Conservation (phyloP, 805 yeast genomes). For the Cyberlindnera mrakii region DNA sequence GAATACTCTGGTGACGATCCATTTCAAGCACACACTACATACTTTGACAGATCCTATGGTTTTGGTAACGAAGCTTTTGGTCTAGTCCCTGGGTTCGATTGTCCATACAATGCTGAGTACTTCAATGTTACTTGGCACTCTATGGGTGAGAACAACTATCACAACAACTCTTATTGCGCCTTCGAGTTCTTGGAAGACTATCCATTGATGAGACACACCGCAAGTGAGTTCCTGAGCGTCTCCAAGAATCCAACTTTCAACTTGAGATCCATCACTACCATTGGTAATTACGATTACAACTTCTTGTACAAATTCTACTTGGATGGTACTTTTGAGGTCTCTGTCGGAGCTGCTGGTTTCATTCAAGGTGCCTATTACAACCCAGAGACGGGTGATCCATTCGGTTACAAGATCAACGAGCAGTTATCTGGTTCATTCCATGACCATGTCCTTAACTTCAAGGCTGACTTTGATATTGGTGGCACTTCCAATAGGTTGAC, state of each 20-base stretch:
- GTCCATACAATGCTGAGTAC: slow-evolving; percentile 25
- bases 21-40: slow-evolving; percentile 23
- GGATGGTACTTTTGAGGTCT: slow-evolving; percentile 25
- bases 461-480: slow-evolving; percentile 25
- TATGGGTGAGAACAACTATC: slow-evolving; percentile 18
- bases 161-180: slow-evolving; percentile 24
- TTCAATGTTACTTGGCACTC: slow-evolving; percentile 25
- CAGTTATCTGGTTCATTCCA: slow-evolving; percentile 26
- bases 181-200: slow-evolving; percentile 20
- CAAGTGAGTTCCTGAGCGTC: slow-evolving; percentile 14
- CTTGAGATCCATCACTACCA: slow-evolving; percentile 21
- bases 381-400: slow-evolving; percentile 13
- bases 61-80: slow-evolving; percentile 27
- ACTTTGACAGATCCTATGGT: slow-evolving; percentile 23
- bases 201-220: slow-evolving; percentile 20
- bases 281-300: slow-evolving; percentile 24
- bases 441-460: slow-evolving; percentile 23
- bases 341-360: slow-evolving; percentile 26
- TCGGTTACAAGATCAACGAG: slow-evolving; percentile 20
- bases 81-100: slow-evolving; percentile 24
- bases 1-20: slow-evolving; percentile 28
- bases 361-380: slow-evolving; percentile 26
- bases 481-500: slow-evolving; percentile 21
- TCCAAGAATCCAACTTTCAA: slow-evolving; percentile 21
- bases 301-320: slow-evolving; percentile 19